Conservation (phyloP, 1,284 basidiomycete species). For the Acaromyces ingoldii region DNA sequence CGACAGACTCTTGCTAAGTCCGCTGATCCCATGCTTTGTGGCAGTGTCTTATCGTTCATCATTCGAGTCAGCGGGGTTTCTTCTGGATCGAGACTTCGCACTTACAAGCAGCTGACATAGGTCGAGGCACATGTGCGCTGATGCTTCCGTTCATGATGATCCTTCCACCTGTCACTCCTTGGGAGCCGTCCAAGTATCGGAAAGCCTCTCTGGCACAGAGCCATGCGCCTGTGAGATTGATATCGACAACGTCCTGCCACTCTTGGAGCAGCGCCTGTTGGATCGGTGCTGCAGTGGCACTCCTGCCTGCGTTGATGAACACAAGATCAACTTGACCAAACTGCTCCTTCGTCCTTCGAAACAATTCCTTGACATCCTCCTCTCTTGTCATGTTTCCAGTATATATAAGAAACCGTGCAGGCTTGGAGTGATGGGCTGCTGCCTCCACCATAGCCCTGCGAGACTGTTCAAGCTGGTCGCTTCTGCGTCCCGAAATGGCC, state of each 20-base stretch:
- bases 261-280: constrained; percentile 25
- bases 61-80: not conserved
- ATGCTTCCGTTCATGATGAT: constrained; percentile 42
- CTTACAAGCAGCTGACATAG: constrained; percentile 15
- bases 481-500: constrained; percentile 26
- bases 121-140: constrained; percentile 29
- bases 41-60: constrained; percentile 17
- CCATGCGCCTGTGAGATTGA: constrained; percentile 33
- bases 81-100: not conserved
- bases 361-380: too few relatives aligned
- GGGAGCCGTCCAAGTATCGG: constrained; percentile 22
- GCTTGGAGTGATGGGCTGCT: constrained; percentile 1
- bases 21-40: constrained; percentile 37
- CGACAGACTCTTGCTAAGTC: constrained; percentile 30
- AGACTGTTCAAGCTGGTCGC: constrained; percentile 18
- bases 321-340: constrained; percentile 32
- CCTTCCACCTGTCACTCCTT: constrained; percentile 13
- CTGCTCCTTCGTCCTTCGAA: too few relatives aligned
- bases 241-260: constrained; percentile 33
- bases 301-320: constrained; percentile 38
- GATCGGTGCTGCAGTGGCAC: constrained; percentile 26
- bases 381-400: too few relatives aligned
- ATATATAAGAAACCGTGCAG: not conserved
- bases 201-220: constrained; percentile 37
- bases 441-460: constrained; percentile 17